A percentile compares a stretch with the other conserved stretches of the same genome.
Conservation (phyloP, 805 yeast genomes). For the Starmerella kuoi region DNA sequence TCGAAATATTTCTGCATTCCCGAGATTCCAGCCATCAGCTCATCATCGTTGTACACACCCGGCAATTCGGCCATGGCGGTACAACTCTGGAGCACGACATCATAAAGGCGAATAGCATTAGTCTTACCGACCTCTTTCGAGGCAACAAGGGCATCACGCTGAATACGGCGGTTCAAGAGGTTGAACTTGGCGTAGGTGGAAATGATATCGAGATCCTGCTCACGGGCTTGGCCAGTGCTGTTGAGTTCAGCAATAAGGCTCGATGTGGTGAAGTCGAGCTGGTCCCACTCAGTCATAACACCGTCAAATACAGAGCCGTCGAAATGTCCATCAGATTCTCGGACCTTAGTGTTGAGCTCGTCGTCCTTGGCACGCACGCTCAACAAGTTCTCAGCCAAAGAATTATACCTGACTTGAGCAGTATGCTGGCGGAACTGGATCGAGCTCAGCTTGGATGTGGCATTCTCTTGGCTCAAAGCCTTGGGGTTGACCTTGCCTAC, state of each 20-base stretch:
- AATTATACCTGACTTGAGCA: conserved; percentile 58
- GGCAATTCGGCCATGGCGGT: conserved; percentile 64
- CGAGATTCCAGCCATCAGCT: conserved; percentile 43
- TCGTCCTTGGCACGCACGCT: conserved; percentile 24
- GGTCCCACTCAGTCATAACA: conserved; percentile 11
- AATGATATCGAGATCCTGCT: conserved; percentile 59
- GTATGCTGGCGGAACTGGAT: conserved; percentile 48
- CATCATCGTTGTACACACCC: conserved; percentile 82
- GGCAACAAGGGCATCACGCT: conserved; percentile 52
- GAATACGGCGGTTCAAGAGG: conserved; percentile 49
- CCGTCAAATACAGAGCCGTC: conserved; percentile 27
- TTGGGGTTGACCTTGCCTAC: conserved; percentile 33
- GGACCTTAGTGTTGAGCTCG: conserved; percentile 11
- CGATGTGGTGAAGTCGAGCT: conserved; percentile 3
- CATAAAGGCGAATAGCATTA: conserved; percentile 38
- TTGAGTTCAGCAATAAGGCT: conserved; percentile 27
- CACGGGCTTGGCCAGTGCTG: conserved; percentile 37
- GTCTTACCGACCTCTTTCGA: conserved; percentile 4
- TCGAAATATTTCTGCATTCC: conserved; percentile 38
- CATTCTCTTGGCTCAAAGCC: conserved; percentile 21
- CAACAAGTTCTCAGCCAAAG: conserved; percentile 41
- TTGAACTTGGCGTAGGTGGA: conserved; percentile 65
- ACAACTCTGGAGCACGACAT: conserved; percentile 41
- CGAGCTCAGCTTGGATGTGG: conserved; percentile 10
- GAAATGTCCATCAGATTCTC: conserved; percentile 1